phyloP scores from a whole-genome alignment of 2,329 filamentous ascomycete genomes.

The Aaosphaeria pasadenensis region DNA sequence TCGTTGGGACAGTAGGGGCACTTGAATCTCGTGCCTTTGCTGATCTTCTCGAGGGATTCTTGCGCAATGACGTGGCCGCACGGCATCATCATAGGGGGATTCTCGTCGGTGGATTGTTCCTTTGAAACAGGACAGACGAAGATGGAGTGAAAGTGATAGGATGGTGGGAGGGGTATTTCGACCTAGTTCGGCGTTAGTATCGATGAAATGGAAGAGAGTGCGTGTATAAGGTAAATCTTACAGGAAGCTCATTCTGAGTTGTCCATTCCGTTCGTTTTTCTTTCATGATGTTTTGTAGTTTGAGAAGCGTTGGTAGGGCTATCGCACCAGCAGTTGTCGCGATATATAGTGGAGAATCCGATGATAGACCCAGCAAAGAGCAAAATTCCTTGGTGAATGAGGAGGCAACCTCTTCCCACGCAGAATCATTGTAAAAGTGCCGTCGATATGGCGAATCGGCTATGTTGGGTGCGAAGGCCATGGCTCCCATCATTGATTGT shows the following conservation, averaged over 20 bases:
- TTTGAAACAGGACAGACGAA: constrained; percentile 98
- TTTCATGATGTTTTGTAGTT: constrained; percentile 82
- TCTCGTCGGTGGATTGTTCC: constrained; percentile 88
- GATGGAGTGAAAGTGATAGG: constrained; percentile 82
- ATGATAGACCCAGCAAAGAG: constrained; percentile 81
- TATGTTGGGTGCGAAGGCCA: constrained; percentile 77
- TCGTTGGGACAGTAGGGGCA: constrained; percentile 94
- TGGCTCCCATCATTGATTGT: constrained; percentile 74
- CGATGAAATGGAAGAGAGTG: not conserved
- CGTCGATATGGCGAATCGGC: constrained; percentile 71
- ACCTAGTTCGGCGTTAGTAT: constrained; percentile 41
- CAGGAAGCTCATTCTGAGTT: constrained; percentile 82
- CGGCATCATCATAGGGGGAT: constrained; percentile 94
- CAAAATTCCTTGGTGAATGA: constrained; percentile 95
- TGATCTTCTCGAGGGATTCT: constrained; percentile 76
- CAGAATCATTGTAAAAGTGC: constrained; percentile 70
- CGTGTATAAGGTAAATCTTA: constrained; percentile 47
- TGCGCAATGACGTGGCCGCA: constrained; percentile 92
- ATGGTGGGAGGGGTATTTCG: constrained; percentile 62
- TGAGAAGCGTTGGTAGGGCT: constrained; percentile 82
- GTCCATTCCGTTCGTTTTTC: constrained; percentile 95
- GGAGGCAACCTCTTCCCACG: constrained; percentile 80
- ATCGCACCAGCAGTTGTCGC: constrained; percentile 91
- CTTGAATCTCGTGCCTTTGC: constrained; percentile 80
- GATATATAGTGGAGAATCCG: constrained; percentile 89